Evolutionary conservation across 495 filamentous ascomycete genomes (phyloP).

Genomic region (Neurospora tetraspora): DNA sequence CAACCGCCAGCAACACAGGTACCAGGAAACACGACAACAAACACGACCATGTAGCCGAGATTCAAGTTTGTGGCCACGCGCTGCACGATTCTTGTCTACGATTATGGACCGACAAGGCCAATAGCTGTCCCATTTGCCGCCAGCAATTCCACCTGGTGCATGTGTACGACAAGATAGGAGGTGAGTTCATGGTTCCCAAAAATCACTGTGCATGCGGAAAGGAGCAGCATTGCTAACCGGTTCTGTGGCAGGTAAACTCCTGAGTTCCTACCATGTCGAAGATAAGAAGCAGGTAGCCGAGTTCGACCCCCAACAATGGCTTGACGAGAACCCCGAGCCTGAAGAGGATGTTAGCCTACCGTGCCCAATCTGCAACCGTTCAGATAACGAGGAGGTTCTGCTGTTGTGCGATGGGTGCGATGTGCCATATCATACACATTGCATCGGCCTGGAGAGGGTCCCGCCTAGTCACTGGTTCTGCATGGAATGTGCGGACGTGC

Average conservation of each 20-base stretch:
- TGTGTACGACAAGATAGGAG: constrained; percentile 64
- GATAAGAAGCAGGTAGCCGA: constrained; percentile 86
- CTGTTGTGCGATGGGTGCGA: constrained; percentile 85
- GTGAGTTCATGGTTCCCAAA: constrained; percentile 40
- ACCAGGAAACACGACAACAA: constrained; percentile 35
- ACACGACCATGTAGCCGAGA: constrained; percentile 36
- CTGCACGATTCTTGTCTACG: constrained; percentile 85
- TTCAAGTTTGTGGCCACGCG: constrained; percentile 69
- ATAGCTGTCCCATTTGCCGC: constrained; percentile 95
- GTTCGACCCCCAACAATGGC: constrained; percentile 68
- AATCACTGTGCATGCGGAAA: background rate
- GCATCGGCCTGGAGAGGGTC: constrained; percentile 65
- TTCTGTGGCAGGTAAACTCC: constrained; percentile 46
- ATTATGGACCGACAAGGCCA: constrained; percentile 90
- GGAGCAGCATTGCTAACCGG: constrained; percentile 16
- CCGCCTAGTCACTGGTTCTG: constrained; percentile 79
- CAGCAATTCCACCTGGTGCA: constrained; percentile 82
- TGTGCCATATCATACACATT: constrained; percentile 74
- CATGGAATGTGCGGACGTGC: constrained; percentile 51
- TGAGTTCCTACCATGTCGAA: constrained; percentile 77
- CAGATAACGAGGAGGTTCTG: constrained; percentile 68
- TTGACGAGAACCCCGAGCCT: constrained; percentile 64
- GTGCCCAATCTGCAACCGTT: constrained; percentile 69
- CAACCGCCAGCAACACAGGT: constrained; percentile 23
- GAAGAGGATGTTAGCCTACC: constrained; percentile 51